Base-by-base conservation (phyloP, 441 rosid species). In the Erodium chrysanthum region DNA sequence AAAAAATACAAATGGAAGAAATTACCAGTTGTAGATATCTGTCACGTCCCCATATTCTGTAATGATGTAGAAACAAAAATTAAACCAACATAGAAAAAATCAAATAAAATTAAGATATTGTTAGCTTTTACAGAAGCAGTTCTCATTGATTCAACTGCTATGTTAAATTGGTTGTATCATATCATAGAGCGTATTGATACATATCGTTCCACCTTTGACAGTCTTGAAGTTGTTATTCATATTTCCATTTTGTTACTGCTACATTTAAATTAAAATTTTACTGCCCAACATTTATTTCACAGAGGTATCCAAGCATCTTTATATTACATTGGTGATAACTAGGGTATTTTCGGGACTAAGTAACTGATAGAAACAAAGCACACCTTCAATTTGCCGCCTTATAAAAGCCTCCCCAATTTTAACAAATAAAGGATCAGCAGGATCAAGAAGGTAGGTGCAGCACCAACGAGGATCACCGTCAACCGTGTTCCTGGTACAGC, bases 41-140 rank as follows among this genome's bases (percentile, higher is more conserved):
- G 99, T 90, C 85, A 91, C 92, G 70, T 91, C 96, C 74, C 97
- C 99, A 71, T 89, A 91, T 75, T 91, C 99, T 90, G 92, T 71
- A 76, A 78, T 48, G 73, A 69, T 10, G 62, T 37, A 68, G 46
- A 66, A 31, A 66, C 54, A 63, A 10, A 23, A n/a, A 63, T 62
- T 15, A 46, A 18, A 15, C 1, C n/a, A 64, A 14, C 10, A 12
- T 33, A 27, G 3, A 50, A 50, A 23, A 62, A 21, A 63, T 70
- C n/a, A 70, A 56, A 27, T 17, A 3, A 48, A 54, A 37, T 21
- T 59, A 63, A 67, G 59, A 52, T 29, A 12, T 12, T 42, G 50
- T 50, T 50, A 8, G 58, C 17, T 21, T 74, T 70, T 63, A 56
- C 5, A 59, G 29, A 29, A 64, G 63, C 33, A 56, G 64, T 10